phyloP scores from a whole-genome alignment of 2,329 filamentous ascomycete species.

The Diaporthe vexans region DNA sequence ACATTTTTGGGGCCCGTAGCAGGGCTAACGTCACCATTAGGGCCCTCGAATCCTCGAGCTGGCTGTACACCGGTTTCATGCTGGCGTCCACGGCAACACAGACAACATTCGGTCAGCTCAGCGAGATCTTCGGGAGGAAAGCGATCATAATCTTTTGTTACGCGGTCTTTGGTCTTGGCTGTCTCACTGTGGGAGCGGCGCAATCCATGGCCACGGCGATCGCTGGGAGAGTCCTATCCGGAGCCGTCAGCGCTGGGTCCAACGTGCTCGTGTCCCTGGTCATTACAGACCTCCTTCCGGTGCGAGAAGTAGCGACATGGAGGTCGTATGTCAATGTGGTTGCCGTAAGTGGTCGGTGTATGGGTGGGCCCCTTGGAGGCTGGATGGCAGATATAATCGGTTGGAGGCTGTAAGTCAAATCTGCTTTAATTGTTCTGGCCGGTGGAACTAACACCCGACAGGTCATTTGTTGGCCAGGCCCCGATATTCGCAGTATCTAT shows the following conservation, averaged over 20 bases:
- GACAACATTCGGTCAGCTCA: slow-evolving; percentile 68
- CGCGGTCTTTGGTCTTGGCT: slow-evolving; percentile 62
- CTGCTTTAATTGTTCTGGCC: not conserved
- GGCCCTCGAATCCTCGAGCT: slow-evolving; percentile 68
- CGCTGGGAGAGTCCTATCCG: slow-evolving; percentile 65
- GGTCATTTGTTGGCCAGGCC: slow-evolving; percentile 71
- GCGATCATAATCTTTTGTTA: slow-evolving; percentile 64
- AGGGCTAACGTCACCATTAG: too few relatives aligned
- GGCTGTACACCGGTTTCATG: slow-evolving; percentile 68
- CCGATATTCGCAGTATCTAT: slow-evolving; percentile 68
- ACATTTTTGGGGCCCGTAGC: too few relatives aligned
- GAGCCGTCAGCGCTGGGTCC: slow-evolving; percentile 66
- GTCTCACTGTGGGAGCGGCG: slow-evolving; percentile 57
- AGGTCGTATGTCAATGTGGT: slow-evolving; percentile 67
- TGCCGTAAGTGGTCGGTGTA: slow-evolving; percentile 63
- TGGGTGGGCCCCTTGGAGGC: slow-evolving; percentile 71
- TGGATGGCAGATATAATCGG: slow-evolving; percentile 73
- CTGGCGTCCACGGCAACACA: slow-evolving; percentile 66
- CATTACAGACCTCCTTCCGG: slow-evolving; percentile 66
- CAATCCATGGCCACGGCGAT: slow-evolving; percentile 63
- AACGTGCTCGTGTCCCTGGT: slow-evolving; percentile 64
- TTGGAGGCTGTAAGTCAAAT: slow-evolving; percentile 70
- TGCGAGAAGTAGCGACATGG: slow-evolving; percentile 67
- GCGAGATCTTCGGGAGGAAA: slow-evolving; percentile 70
- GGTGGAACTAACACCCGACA: slow-evolving; percentile 32